Evolutionary conservation across 139 green algal genomes (phyloP), one percentile per base, ranked within the genome.

Genomic region (Nannochloris sp.): DNA sequence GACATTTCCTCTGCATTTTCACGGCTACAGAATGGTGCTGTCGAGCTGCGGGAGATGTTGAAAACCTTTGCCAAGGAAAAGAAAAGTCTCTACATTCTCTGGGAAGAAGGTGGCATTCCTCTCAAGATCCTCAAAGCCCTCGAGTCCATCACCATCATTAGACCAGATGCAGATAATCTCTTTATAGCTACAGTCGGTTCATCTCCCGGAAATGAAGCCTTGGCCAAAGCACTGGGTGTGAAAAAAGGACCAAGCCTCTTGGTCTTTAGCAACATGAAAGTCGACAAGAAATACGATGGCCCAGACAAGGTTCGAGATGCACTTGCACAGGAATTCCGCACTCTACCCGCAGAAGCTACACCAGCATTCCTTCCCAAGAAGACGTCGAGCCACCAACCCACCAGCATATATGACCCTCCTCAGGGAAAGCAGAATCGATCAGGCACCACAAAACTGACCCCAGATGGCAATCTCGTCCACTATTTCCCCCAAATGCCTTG

Each of bases 221-320:
- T 87, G 55, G 69, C 81, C 14, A 62, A 57, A 3, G 75, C 78
- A 0, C 58, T 87, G 17, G 67, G 69, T 30, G 81, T 87, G 30
- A 37, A 37, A 20, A 13, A 13, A 20, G 61, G 62, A 37, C 78
- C 81, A 9, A 48, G 59, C 17, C 31, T 78, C 16, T 63, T 76
- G 26, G 28, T 82, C 6, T 87, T 83, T 29, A 20, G 31, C 1
- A 69, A 73, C 66, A 83, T 83, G 72, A 83, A 79, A 75, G 66
- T 84, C 28, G 44, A 37, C 0, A 71, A 63, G 23, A 53, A 43
- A 14, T 14, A 25, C 12, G 44, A 53, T n/a, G 13, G 48, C 46
- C n/a, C n/a, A 28, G 46, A 53, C 46, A 53, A 53, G 31, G 59
- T 62, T 36, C 59, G 26, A 5, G 30, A 20, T 56, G 16, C 16